Evolutionary conservation across 441 rosid genomes (phyloP).

Genomic region (Eutrema salsugineum): DNA sequence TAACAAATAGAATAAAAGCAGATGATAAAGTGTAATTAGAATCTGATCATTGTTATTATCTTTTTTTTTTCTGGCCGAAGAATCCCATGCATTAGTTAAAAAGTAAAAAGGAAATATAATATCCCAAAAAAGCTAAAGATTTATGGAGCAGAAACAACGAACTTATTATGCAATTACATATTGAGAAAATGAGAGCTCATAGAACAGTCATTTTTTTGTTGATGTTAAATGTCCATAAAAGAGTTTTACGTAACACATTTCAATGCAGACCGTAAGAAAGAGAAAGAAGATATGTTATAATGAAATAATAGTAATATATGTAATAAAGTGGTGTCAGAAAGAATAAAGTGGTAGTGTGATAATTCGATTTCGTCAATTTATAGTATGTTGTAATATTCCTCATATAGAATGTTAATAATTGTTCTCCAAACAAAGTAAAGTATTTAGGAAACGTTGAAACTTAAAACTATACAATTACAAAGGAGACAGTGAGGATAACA

Average conservation of each 20-base stretch:
- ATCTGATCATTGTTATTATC: background rate
- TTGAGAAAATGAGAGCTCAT: conserved; percentile 4
- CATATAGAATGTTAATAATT: background rate
- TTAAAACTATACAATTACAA: background rate
- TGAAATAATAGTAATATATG: background rate
- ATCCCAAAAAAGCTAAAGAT: background rate
- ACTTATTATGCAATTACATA: background rate
- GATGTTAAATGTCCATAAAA: background rate
- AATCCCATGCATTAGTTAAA: background rate
- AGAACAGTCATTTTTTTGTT: background rate
- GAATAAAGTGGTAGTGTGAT: background rate
- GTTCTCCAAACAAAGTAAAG: background rate
- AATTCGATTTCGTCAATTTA: background rate
- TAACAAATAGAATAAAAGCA: background rate
- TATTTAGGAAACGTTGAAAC: background rate
- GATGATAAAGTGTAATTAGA: background rate
- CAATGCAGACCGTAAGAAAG: conserved; percentile 4
- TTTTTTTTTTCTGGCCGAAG: background rate
- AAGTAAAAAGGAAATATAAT: background rate
- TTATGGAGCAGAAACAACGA: background rate
- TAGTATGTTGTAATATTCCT: background rate
- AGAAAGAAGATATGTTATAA: background rate
- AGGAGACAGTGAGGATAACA: background rate
- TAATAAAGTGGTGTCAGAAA: background rate
- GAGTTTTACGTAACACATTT: conserved; percentile 2